A percentile compares a stretch with the other conserved stretches of the same genome.
Conservation (phyloP, 495 filamentous ascomycete genomes). For the Oidiodendron maius region DNA sequence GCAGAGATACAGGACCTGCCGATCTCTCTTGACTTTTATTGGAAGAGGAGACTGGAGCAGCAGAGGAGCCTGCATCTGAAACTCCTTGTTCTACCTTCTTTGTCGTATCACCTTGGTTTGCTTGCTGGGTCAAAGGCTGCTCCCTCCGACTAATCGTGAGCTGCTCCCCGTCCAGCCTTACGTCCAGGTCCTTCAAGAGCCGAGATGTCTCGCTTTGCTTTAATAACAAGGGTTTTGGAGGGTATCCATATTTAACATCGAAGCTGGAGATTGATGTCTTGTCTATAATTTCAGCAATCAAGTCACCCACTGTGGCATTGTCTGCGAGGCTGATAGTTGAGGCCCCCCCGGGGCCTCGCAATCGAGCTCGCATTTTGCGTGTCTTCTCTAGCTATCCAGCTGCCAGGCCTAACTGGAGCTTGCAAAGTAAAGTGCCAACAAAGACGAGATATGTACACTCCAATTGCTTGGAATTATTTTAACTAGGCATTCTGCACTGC, state of each 20-base stretch:
- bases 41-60: neutral
- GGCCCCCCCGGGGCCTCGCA: slow-evolving; percentile 57
- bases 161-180: slow-evolving; percentile 71
- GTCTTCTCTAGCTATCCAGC: too few relatives aligned
- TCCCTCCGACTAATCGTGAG: slow-evolving; percentile 21
- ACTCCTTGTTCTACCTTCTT: neutral
- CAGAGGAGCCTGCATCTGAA: too few relatives aligned
- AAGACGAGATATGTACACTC: too few relatives aligned
- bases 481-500: too few relatives aligned
- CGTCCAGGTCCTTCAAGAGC: slow-evolving; percentile 44
- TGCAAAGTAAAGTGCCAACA: too few relatives aligned
- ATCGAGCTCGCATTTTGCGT: slow-evolving; percentile 53
- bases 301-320: slow-evolving; percentile 56
- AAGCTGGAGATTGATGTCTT: slow-evolving; percentile 49
- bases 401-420: too few relatives aligned
- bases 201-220: slow-evolving; percentile 32
- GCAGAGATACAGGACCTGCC: slow-evolving; percentile 16
- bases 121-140: neutral
- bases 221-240: slow-evolving; percentile 62
- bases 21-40: neutral
- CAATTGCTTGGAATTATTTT: too few relatives aligned
- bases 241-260: slow-evolving; percentile 85
- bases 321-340: slow-evolving; percentile 60
- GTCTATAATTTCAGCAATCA: slow-evolving; percentile 49
- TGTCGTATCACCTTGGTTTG: neutral